phyloP scores from a whole-genome alignment of 2,329 filamentous ascomycete genomes.

The Aspergillus glaucus region DNA sequence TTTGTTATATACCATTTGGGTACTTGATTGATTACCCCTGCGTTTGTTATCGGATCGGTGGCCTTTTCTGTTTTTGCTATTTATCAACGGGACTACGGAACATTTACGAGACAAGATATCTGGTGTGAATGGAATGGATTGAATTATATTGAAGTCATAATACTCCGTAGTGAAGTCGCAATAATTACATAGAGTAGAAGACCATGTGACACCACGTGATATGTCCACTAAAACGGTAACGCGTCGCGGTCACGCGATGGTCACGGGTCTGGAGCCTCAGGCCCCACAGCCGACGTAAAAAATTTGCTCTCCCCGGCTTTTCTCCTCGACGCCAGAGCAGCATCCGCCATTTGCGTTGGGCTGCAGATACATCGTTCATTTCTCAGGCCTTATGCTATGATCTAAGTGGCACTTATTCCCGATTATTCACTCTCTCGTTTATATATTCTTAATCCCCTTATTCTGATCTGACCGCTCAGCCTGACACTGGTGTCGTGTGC shows the following conservation, averaged over 20 bases:
- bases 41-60: not conserved
- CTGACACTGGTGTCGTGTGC: constrained; percentile 16
- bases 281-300: constrained; percentile 15
- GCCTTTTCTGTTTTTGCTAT: constrained; percentile 4
- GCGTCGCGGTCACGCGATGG: constrained; percentile 9
- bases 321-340: not conserved
- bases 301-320: constrained; percentile 7
- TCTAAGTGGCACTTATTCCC: too few species aligned
- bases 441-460: too few species aligned
- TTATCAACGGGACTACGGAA: not conserved
- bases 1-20: constrained; percentile 20
- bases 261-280: constrained; percentile 16
- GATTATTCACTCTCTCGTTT: too few species aligned
- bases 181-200: not conserved
- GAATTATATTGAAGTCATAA: too few species aligned
- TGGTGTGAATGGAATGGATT: not conserved
- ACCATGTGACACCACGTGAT: not conserved
- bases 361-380: not conserved
- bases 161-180: not conserved
- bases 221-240: constrained; percentile 5
- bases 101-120: not conserved
- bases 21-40: not conserved
- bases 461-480: too few species aligned
- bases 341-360: not conserved
- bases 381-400: not conserved